Base-by-base conservation (phyloP, 2,329 filamentous ascomycete genomes). In the Fusarium subglutinans region DNA sequence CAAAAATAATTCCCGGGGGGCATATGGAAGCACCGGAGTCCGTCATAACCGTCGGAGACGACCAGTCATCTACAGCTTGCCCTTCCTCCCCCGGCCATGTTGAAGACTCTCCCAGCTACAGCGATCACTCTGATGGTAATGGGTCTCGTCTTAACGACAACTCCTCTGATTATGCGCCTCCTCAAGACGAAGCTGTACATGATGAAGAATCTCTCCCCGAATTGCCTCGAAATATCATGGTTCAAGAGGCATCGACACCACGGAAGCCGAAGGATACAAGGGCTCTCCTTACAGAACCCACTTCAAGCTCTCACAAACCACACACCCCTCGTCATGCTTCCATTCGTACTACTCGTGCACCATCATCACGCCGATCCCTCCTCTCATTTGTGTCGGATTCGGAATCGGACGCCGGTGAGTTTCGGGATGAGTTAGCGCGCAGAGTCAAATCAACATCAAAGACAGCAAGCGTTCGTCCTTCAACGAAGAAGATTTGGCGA, bases 301-400 rank as follows among this genome's bases (percentile, higher is more conserved):
- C 70, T 15, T 77, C 74, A 26, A 76, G 64, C 11, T 64, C 76
- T 28, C 70, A 74, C 22, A 79, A 74, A 14, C 81, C 80, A 3
- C 76, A 71, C 45, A 80, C 79, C 9, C 79, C 77, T 30, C 69
- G 78, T 6, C 77, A 74, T 7, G 72, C 74, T 10, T 63, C 76
- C 51, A 76, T 73, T 54, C 76, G 60, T 51, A 73, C 81, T 56
- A 78, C 60, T n/a, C 76, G 68, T 17, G 74, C 71, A 12, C 77
- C 82, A 3, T 81, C 80, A 7, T 80, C 81, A 53, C 79, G 77
- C 33, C 80, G 77, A 64, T 82, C 84, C 51, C 80, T 87, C 57
- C 79, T 86, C 50, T 86, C 85, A 30, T 82, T 87, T 64, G 74
- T 86, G 17, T 82, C 84, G 12, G 81, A 83, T 72, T 79, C 80